phyloP scores from a whole-genome alignment of 2,329 filamentous ascomycete species.

The Ceratocystiopsis brevicomis region DNA sequence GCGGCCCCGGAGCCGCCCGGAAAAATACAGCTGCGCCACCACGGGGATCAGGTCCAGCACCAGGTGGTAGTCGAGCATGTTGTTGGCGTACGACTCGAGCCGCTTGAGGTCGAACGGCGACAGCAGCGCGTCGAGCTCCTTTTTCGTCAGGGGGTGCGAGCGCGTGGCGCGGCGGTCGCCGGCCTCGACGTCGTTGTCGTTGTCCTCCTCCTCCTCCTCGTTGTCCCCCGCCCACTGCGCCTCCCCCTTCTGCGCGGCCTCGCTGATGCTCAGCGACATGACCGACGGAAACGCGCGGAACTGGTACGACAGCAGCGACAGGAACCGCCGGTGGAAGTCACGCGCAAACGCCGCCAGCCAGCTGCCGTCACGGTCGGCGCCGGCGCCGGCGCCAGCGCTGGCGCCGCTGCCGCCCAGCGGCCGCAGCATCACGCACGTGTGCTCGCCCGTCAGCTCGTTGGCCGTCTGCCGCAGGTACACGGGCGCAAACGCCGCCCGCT shows the following conservation, averaged over 20 bases:
- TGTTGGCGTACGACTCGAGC: conserved; percentile 86
- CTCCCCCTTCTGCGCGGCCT: conserved; percentile 53
- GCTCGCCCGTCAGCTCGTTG: conserved; percentile 91
- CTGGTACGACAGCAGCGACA: conserved; percentile 76
- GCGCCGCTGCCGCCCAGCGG: conserved; percentile 30
- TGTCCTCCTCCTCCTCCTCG: conserved; percentile 31
- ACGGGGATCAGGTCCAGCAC: conserved; percentile 81
- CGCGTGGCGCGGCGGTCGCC: conserved; percentile 22
- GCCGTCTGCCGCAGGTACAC: conserved; percentile 88
- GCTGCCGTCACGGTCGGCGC: conserved; percentile 32
- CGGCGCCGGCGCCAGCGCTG: conserved; percentile 23
- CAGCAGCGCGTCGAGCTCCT: conserved; percentile 57
- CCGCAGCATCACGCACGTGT: conserved; percentile 93
- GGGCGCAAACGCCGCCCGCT: conserved; percentile 65
- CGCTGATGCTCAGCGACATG: conserved; percentile 70
- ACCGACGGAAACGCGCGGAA: conserved; percentile 68
- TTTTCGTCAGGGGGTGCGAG: conserved; percentile 44
- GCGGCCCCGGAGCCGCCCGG: conserved; percentile 41
- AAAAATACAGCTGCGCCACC: conserved; percentile 72
- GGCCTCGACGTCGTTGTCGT: neutral
- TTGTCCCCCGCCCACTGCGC: conserved; percentile 21
- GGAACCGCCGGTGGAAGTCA: conserved; percentile 90
- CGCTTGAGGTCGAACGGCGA: conserved; percentile 91
- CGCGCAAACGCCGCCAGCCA: conserved; percentile 85
- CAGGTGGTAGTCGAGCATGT: conserved; percentile 94